Evolutionary conservation across 2,329 filamentous ascomycete genomes (phyloP).

Genomic region (Aspergillus luchuensis): DNA sequence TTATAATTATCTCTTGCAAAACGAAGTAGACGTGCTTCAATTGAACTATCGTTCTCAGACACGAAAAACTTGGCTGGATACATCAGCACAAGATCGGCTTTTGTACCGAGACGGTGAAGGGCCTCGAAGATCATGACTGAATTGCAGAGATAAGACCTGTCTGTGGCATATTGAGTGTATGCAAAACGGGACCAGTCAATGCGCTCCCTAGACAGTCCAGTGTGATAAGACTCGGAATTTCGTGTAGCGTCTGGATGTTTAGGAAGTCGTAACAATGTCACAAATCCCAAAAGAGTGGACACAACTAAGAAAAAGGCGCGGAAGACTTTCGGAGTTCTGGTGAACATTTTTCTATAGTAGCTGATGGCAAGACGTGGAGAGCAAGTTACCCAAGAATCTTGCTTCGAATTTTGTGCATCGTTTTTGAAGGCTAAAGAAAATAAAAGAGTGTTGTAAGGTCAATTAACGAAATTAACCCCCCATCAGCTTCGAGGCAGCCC

Average conservation of each 20-base stretch:
- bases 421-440: background rate
- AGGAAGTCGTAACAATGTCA: background rate
- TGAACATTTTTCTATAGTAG: background rate
- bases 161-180: slow-evolving; percentile 37
- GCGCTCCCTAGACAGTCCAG: background rate
- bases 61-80: background rate
- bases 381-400: no score
- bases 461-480: background rate
- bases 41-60: background rate
- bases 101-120: background rate
- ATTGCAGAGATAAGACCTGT: slow-evolving; percentile 36
- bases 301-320: background rate
- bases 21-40: background rate
- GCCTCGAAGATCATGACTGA: slow-evolving; percentile 32
- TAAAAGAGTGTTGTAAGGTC: background rate
- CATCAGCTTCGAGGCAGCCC: background rate
- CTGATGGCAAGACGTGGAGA: background rate
- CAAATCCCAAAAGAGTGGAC: background rate
- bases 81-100: slow-evolving; percentile 2
- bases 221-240: background rate
- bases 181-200: slow-evolving; percentile 18
- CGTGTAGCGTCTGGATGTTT: background rate
- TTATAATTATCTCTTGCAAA: background rate
- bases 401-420: no score
- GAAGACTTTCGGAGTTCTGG: background rate